phyloP scores from a whole-genome alignment of 225 moss, liverwort and hornwort genomes.

The Lunularia cruciata region DNA sequence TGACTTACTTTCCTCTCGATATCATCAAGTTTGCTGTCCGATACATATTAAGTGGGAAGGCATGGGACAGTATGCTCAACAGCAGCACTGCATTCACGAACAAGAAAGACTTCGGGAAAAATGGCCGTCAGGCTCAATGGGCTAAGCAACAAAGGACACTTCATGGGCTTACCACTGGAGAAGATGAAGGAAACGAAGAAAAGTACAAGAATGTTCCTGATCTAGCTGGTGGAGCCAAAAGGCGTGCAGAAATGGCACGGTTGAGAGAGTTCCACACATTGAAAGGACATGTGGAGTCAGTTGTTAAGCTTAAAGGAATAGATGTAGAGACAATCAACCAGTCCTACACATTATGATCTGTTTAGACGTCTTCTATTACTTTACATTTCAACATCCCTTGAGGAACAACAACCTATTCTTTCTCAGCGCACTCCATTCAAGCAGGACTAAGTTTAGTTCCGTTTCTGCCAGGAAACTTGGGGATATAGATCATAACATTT shows the following conservation, averaged over 20 bases:
- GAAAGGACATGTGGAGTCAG: conserved; percentile 87
- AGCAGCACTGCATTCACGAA: conserved; percentile 55
- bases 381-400: too few relatives aligned
- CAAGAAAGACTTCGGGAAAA: conserved; percentile 70
- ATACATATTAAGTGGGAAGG: conserved; percentile 68
- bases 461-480: too few relatives aligned
- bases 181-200: neutral
- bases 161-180: conserved; percentile 48
- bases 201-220: conserved; percentile 29
- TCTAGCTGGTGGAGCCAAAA: conserved; percentile 39
- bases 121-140: conserved; percentile 71
- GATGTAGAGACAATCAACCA: conserved; percentile 71
- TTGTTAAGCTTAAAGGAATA: conserved; percentile 70
- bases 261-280: conserved; percentile 71
- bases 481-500: too few relatives aligned
- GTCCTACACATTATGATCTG: conserved; percentile 45
- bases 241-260: conserved; percentile 53
- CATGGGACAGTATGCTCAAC: conserved; percentile 59
- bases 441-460: too few relatives aligned
- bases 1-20: conserved; percentile 41
- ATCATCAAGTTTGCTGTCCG: conserved; percentile 42
- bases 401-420: too few relatives aligned
- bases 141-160: conserved; percentile 65
- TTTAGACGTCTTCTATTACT: too few relatives aligned
- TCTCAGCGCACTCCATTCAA: too few relatives aligned